Evolutionary conservation across 805 yeast genomes (phyloP).

Genomic region (Hanseniaspora guilliermondii): DNA sequence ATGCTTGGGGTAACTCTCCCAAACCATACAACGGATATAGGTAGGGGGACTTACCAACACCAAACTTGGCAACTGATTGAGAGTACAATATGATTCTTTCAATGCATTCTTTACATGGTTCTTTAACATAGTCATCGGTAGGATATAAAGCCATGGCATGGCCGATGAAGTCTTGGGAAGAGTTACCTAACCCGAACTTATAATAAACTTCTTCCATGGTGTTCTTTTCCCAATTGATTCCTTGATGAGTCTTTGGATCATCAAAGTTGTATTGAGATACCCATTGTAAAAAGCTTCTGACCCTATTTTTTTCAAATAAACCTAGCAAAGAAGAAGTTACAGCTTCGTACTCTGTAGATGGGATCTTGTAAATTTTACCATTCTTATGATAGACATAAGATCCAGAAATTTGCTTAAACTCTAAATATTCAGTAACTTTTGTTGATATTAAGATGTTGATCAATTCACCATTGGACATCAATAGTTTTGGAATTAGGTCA

Average conservation of each 20-base stretch:
- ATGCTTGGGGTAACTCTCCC: conserved; percentile 98
- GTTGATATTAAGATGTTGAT: conserved; percentile 92
- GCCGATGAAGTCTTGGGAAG: conserved; percentile 92
- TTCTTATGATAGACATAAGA: conserved; percentile 76
- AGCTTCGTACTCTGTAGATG: conserved; percentile 85
- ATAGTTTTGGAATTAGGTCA: conserved; percentile 88
- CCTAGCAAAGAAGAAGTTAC: conserved; percentile 88
- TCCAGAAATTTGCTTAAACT: conserved; percentile 93
- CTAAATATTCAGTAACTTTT: conserved; percentile 88
- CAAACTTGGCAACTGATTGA: conserved; percentile 84
- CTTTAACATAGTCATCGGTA: conserved; percentile 73
- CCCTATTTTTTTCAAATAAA: conserved; percentile 85
- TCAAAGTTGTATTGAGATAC: conserved; percentile 73
- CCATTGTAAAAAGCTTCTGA: conserved; percentile 83
- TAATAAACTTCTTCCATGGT: conserved; percentile 86
- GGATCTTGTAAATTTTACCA: conserved; percentile 89
- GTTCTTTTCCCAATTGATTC: conserved; percentile 68
- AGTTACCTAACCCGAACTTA: conserved; percentile 80
- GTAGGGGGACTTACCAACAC: conserved; percentile 71
- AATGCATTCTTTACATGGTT: conserved; percentile 85
- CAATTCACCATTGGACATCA: conserved; percentile 95
- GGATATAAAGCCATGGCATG: conserved; percentile 98
- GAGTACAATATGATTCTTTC: conserved; percentile 77
- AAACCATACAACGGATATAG: conserved; percentile 91
- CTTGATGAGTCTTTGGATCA: conserved; percentile 69